Base-by-base conservation (phyloP, 352 stramenopile genomes). In the Phytophthora pinifolia region DNA sequence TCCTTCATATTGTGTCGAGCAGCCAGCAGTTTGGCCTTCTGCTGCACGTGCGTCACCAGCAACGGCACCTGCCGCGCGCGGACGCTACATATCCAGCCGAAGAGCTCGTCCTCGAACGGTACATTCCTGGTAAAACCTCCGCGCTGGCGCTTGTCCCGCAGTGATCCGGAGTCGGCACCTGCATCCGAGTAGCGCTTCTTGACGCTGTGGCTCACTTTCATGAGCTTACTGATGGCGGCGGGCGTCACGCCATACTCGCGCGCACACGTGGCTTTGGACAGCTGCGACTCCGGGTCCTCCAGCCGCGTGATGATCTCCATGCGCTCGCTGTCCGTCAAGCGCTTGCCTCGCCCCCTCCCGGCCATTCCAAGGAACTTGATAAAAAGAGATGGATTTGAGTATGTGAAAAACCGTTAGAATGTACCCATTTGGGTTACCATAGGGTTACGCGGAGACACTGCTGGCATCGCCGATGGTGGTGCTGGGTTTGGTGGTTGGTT, bases 171-270 rank as follows among this genome's bases (percentile, higher is more conserved):
- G 12, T 74, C 62, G 1, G 46, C 55, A n/a, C 67, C 71, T 27
- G 70, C 77, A 27, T 79, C 71, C 41, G 74, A 72, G 46, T 88
- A 88, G 39, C 80, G 77, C 54, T 86, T 84, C 44, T 87, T 87
- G 54, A 91, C 77, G 14, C 65, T 72, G 47, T 80, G 59, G 20
- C 77, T 78, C 35, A 80, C 74, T 50, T 91, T 87, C 74, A 86
- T 86, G 65, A 91, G 76, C 59, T 89, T 88, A 46, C 78, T 86
- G 69, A 89, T 91, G 33, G 80, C 80, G 22, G 80, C 79, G 50
- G 74, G 79, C 18, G 70, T 84, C 36, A 91, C 79, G 34, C 78
- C 78, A 46, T 89, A 88, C 41, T 79, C 50, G 1, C 76, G 75
- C 46, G 78, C 81, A 15, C 75, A 86, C 39, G 80, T 70, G 32